Evolutionary conservation across 2,329 filamentous ascomycete species (phyloP).

Genomic region (Rhynchosporium graminicola): DNA sequence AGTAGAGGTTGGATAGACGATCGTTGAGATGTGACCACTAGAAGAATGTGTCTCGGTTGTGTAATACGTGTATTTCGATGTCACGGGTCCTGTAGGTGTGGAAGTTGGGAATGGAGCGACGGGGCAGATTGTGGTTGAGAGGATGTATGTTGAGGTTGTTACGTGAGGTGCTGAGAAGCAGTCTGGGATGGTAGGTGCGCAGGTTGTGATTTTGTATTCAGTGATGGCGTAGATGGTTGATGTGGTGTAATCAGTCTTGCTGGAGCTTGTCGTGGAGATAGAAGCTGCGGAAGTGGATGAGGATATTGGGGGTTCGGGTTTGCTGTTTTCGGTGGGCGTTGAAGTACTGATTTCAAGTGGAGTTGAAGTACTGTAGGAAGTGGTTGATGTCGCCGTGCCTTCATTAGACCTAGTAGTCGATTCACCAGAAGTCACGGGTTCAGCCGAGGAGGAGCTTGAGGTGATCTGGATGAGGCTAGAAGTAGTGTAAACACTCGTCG

Average conservation of each 20-base stretch:
- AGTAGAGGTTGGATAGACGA: conserved; percentile 13
- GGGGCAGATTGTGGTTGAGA: conserved; percentile 19
- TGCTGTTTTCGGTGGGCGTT: conserved; percentile 3
- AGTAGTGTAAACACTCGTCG: conserved; percentile 16
- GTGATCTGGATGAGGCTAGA: conserved; percentile 6
- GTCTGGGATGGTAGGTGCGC: conserved; percentile 34
- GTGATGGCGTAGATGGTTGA: conserved; percentile 54
- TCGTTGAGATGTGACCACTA: conserved; percentile 20
- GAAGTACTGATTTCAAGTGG: neutral
- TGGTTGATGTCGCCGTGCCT: conserved; percentile 4
- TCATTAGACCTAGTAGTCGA: conserved; percentile 3
- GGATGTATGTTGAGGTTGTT: conserved; percentile 19
- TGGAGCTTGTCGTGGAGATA: conserved; percentile 8
- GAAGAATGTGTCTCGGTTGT: conserved; percentile 25
- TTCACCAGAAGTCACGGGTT: conserved; percentile 16
- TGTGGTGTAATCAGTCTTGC: conserved; percentile 31
- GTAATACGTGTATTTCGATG: conserved; percentile 15
- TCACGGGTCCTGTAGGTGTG: conserved; percentile 6
- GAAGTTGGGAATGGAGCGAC: conserved; percentile 3
- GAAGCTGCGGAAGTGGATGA: conserved; percentile 2
- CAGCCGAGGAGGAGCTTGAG: conserved; percentile 9
- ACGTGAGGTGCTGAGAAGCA: conserved; percentile 27
- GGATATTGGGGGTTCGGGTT: neutral
- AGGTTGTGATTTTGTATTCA: conserved; percentile 38
- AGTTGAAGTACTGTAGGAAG: conserved; percentile 4